Percentiles rank a stretch among this genome's conserved stretches.
Evolutionary conservation across 2,329 filamentous ascomycete genomes (phyloP).

Genomic region (Venturiaceae sp.): DNA sequence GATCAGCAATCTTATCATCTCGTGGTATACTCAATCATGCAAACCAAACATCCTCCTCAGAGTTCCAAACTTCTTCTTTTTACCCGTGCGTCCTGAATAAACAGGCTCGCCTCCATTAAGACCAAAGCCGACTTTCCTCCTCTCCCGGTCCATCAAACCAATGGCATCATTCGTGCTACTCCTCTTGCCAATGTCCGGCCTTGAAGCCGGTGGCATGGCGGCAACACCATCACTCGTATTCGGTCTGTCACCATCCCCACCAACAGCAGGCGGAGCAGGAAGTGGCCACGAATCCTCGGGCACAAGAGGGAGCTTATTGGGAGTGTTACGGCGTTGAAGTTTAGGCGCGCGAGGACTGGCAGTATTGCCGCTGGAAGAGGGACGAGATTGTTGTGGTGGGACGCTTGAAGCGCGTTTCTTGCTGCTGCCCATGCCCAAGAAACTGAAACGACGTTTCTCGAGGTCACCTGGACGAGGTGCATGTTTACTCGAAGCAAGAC

Average conservation of each 20-base stretch:
- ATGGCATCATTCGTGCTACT: conserved; percentile 7
- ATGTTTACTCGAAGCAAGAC: not conserved
- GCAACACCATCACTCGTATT: conserved; percentile 21
- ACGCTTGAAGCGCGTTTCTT: conserved; percentile 31
- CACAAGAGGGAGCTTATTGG: conserved; percentile 19
- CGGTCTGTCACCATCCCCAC: conserved; percentile 14
- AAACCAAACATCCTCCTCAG: conserved; percentile 57
- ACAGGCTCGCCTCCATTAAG: conserved; percentile 12
- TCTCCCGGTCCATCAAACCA: conserved; percentile 17
- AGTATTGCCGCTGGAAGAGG: conserved; percentile 12
- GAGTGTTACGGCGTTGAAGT: conserved; percentile 36
- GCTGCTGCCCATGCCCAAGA: conserved; percentile 51
- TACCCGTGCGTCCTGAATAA: conserved; percentile 18
- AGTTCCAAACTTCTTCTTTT: conserved; percentile 58
- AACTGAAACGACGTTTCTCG: conserved; percentile 26
- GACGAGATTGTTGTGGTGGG: conserved; percentile 16
- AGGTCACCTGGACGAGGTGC: conserved; percentile 20
- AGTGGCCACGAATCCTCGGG: conserved; percentile 42
- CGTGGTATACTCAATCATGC: conserved; percentile 32
- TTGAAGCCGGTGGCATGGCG: not conserved
- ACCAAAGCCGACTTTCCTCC: conserved; percentile 17
- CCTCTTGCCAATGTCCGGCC: not conserved
- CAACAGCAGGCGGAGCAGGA: conserved; percentile 18
- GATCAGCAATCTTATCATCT: not conserved
- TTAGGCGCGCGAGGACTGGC: conserved; percentile 25